phyloP scores from a whole-genome alignment of 2,329 filamentous ascomycete genomes.

The Xylaria sp. region DNA sequence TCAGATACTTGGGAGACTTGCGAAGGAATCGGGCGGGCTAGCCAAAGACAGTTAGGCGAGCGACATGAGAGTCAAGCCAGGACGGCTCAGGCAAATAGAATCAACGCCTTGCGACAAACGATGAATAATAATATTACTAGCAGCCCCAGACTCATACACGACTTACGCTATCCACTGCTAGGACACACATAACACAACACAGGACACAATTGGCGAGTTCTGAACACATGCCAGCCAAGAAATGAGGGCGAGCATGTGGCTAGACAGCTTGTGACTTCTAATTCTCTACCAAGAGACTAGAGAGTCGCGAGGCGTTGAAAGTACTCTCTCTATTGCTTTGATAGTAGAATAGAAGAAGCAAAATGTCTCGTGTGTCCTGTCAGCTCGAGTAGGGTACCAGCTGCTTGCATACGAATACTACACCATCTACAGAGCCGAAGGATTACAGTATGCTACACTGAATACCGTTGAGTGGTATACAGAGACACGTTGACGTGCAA shows the following conservation, averaged over 20 bases:
- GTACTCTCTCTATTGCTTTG: neutral
- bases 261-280: conserved; percentile 10
- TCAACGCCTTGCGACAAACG: conserved; percentile 27
- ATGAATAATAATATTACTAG: conserved; percentile 30
- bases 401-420: conserved; percentile 7
- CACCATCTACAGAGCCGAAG: conserved; percentile 9
- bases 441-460: conserved; percentile 4
- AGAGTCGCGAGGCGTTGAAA: neutral
- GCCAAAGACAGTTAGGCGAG: conserved; percentile 15
- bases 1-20: conserved; percentile 19
- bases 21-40: conserved; percentile 6
- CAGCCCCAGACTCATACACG: neutral
- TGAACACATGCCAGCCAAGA: conserved; percentile 24
- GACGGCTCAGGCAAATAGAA: conserved; percentile 26
- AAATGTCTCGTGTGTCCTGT: conserved; percentile 22
- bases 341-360: conserved; percentile 1
- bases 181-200: conserved; percentile 8
- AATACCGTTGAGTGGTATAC: neutral
- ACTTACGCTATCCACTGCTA: conserved; percentile 8
- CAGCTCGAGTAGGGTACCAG: neutral
- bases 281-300: neutral
- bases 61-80: conserved; percentile 25
- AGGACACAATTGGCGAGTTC: neutral
- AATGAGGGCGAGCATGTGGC: conserved; percentile 16
- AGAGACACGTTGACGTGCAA: conserved; percentile 12